Base-by-base conservation (phyloP, 176 grass and related monocot species). In the Panicum miliaceum region DNA sequence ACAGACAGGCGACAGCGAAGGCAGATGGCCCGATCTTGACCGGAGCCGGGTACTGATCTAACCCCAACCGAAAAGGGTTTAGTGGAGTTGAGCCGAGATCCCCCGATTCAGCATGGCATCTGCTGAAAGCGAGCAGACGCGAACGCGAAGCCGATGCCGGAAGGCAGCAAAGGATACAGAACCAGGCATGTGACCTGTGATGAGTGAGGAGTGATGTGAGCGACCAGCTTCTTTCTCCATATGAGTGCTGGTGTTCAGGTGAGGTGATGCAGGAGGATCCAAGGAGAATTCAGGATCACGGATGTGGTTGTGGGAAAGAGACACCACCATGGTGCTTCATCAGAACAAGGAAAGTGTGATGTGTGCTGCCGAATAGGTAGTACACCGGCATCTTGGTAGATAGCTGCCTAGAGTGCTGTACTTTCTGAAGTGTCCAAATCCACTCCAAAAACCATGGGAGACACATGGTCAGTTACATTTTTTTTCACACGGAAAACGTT, bases 1-100 rank as follows among this genome's bases (percentile, higher is more conserved):
- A 79, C 38, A 43, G 40, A 51, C 36, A 41, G n/a, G 76, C 27
- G 45, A 18, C 76, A 78, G 76, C 51, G 25, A 34, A 50, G 7
- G 26, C 65, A 79, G 58, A 64, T 86, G 18, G 19, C 79, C 67
- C 57, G 67, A 68, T 68, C 60, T 79, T 83, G 32, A 47, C 29
- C 2, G 52, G 7, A 61, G 77, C 35, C 46, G 22, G 59, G 29
- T 42, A 35, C 64, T 36, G 62, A 79, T 73, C 36, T 47, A 82
- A 16, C 20, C 54, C 53, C 34, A 50, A 29, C 29, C 18, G 26
- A 29, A 45, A 48, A 81, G 45, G 70, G 26, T 73, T 41, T 68
- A 7, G 80, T 71, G 71, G 56, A 72, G 29, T 20, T 38, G 36
- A 81, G 73, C 29, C 63, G 64, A 46, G 5, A 27, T 23, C 29